A percentile compares a stretch with the other conserved stretches of the same genome.
Conservation (phyloP, 495 filamentous ascomycete species). For the Pyrenula massariospora region DNA sequence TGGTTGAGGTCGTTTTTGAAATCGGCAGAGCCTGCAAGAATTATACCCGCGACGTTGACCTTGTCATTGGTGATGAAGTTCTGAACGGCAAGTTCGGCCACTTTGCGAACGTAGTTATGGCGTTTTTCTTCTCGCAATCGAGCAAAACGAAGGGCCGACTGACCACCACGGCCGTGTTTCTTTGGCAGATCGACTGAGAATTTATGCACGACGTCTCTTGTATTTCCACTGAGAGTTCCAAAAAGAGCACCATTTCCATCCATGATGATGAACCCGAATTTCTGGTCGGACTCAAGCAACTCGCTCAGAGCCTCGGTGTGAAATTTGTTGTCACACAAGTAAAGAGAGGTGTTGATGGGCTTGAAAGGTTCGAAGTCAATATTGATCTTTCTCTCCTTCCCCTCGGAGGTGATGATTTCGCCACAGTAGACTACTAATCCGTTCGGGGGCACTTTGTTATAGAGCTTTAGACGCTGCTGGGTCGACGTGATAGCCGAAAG, state of each 20-base stretch:
- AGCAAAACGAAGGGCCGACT: slow-evolving; percentile 96
- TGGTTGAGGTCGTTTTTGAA: slow-evolving; percentile 99
- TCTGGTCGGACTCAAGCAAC: slow-evolving; percentile 93
- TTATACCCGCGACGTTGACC: slow-evolving; percentile 88
- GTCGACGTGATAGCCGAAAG: slow-evolving; percentile 97
- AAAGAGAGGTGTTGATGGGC: slow-evolving; percentile 97
- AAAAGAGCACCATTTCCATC: slow-evolving; percentile 97
- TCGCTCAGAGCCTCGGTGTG: slow-evolving; percentile 95
- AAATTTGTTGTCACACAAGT: slow-evolving; percentile 99
- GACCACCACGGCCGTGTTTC: slow-evolving; percentile 99
- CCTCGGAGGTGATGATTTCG: slow-evolving; percentile 98
- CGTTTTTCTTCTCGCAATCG: slow-evolving; percentile 99
- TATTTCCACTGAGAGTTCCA: slow-evolving; percentile 92
- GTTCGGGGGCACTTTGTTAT: slow-evolving; percentile 96
- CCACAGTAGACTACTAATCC: slow-evolving; percentile 97
- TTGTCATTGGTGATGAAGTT: slow-evolving; percentile 98
- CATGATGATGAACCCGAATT: slow-evolving; percentile 99
- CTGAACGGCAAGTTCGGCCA: slow-evolving; percentile 92
- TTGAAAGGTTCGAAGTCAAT: slow-evolving; percentile 99
- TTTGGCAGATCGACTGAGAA: slow-evolving; percentile 95
- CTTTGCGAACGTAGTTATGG: slow-evolving; percentile 98
- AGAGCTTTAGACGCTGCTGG: slow-evolving; percentile 95
- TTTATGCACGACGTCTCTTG: slow-evolving; percentile 92
- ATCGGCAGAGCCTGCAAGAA: slow-evolving; percentile 92
- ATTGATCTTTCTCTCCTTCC: slow-evolving; percentile 98